These are phyloP conservation scores for Wallacemonas rigidus DNA, from an alignment of 208 protist genomes.

Conservation along the genomic window DNA sequence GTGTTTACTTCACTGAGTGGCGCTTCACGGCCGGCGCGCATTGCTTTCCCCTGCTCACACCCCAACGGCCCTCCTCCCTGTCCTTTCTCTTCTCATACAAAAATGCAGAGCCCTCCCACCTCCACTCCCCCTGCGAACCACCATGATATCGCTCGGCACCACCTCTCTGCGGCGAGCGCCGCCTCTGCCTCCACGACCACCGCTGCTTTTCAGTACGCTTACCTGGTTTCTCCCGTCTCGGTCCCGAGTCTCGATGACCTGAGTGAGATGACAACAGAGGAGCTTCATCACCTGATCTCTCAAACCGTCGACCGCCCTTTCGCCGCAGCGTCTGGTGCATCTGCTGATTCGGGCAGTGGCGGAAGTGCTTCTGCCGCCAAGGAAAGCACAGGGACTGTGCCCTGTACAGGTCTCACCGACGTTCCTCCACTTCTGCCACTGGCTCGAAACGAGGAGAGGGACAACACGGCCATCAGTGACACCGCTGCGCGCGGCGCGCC, in stretches of 20 bases:
- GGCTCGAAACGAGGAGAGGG: no score
- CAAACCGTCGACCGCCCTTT: background rate
- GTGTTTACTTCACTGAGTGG: background rate
- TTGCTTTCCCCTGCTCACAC: background rate
- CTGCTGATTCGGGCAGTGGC: background rate
- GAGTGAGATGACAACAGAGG: constrained; percentile 14
- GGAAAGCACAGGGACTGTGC: no score
- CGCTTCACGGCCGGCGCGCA: background rate
- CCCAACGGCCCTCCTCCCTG: background rate
- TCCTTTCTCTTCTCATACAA: background rate
- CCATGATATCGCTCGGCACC: background rate
- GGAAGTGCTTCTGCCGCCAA: no score
- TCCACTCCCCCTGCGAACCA: background rate
- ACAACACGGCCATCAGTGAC: no score
- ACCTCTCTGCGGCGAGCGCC: no score
- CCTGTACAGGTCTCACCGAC: no score
- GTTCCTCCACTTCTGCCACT: no score
- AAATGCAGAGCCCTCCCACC: background rate
- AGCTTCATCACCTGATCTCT: constrained; percentile 14
- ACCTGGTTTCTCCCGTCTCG: background rate
- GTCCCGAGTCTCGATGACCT: constrained; percentile 18
- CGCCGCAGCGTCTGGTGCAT: background rate
- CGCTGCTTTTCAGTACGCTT: background rate
- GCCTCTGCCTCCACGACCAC: background rate
- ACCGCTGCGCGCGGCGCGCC: no score